Conservation (phyloP, 805 yeast genomes). For the Saccharomycopsis sp. region DNA sequence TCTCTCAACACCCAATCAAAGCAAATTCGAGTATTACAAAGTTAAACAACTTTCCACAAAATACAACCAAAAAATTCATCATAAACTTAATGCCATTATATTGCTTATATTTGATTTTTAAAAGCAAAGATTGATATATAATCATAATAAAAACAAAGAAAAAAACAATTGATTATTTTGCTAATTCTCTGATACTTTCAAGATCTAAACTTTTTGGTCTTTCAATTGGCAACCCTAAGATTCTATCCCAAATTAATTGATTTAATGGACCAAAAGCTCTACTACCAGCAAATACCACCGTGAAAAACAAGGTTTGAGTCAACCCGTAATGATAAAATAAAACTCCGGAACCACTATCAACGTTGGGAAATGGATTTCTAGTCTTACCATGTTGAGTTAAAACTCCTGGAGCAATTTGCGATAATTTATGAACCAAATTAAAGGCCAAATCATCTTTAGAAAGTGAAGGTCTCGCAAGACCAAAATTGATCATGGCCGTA, state of each 20-base stretch:
- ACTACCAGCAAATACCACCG: conserved; percentile 75
- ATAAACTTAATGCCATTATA: too few species aligned
- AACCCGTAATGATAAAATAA: conserved; percentile 73
- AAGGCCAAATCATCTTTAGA: conserved; percentile 55
- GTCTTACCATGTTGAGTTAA: conserved; percentile 73
- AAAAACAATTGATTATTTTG: too few species aligned
- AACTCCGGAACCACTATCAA: conserved; percentile 72
- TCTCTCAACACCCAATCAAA: too few species aligned
- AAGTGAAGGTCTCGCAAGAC: conserved; percentile 36
- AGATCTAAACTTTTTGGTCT: conserved; percentile 45
- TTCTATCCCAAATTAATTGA: conserved; percentile 72
- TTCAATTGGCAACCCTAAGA: conserved; percentile 69
- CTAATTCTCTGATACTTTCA: background rate
- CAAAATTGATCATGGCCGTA: conserved; percentile 64
- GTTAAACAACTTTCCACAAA: too few species aligned
- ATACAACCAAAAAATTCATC: too few species aligned
- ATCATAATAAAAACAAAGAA: too few species aligned
- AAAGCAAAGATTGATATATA: too few species aligned
- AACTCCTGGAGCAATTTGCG: conserved; percentile 66
- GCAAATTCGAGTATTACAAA: too few species aligned
- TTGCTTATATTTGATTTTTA: too few species aligned
- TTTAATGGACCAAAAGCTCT: conserved; percentile 73
- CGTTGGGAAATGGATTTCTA: conserved; percentile 80
- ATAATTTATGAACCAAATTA: conserved; percentile 54
- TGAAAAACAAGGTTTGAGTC: conserved; percentile 62